Conservation (phyloP, 768 basidiomycete genomes). For the Psilocybe cyanescens region DNA sequence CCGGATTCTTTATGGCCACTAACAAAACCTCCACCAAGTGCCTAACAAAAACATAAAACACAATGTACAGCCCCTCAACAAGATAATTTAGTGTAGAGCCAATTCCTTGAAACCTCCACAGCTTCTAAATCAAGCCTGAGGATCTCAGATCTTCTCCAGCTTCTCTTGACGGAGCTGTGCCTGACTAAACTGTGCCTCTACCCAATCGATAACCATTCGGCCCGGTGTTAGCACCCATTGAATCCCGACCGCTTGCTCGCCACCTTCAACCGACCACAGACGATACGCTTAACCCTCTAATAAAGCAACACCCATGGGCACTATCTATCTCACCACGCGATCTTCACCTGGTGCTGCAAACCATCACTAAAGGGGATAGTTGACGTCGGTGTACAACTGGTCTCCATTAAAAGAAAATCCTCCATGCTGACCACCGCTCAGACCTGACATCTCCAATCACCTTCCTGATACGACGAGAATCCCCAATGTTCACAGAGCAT, state of each 20-base stretch:
- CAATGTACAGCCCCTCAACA: neutral
- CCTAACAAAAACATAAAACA: neutral
- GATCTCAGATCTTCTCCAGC: constrained; percentile 12
- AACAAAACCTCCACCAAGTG: neutral
- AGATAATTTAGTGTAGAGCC: neutral
- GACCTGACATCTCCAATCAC: neutral
- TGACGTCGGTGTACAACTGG: constrained; percentile 8
- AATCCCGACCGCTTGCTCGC: too few species aligned
- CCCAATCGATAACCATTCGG: constrained; percentile 9
- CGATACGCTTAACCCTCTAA: neutral
- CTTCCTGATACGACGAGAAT: neutral
- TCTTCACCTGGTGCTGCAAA: neutral
- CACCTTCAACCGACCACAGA: too few species aligned
- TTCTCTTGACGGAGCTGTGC: constrained; percentile 11
- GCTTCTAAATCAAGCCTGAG: neutral
- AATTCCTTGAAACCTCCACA: neutral
- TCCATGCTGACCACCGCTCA: constrained; percentile 5
- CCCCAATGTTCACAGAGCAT: neutral
- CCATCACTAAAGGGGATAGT: constrained; percentile 9
- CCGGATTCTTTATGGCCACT: neutral
- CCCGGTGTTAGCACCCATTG: neutral
- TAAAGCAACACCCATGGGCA: neutral
- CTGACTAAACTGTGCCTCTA: constrained; percentile 18
- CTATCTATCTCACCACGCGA: constrained; percentile 2
- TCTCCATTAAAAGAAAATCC: constrained; percentile 6